Percentiles rank a stretch among this genome's conserved stretches.
Conservation (phyloP, 2,329 filamentous ascomycete species). For the Colletotrichum navitas region DNA sequence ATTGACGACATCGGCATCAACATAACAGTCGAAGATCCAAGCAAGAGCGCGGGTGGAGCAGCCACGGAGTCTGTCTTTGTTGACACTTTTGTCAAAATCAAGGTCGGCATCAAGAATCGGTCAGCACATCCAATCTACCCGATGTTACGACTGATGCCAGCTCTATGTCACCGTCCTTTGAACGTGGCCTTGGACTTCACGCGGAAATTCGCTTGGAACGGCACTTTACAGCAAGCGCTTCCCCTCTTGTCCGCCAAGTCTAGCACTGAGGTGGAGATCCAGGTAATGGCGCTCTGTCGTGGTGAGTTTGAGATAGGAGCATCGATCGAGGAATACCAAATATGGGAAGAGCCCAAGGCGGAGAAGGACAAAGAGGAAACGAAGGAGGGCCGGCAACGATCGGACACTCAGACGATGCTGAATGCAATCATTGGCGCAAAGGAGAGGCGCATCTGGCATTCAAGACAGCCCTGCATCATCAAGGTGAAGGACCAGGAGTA, state of each 20-base stretch:
- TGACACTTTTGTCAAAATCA: constrained; percentile 78
- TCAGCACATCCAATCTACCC: constrained; percentile 76
- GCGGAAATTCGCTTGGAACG: constrained; percentile 87
- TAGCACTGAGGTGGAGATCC: constrained; percentile 72
- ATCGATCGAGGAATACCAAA: constrained; percentile 82
- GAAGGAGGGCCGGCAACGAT: constrained; percentile 55
- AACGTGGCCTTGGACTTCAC: constrained; percentile 84
- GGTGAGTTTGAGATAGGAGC: constrained; percentile 87
- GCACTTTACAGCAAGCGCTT: constrained; percentile 81
- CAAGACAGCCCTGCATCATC: constrained; percentile 68
- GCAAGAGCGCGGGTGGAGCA: constrained; percentile 34
- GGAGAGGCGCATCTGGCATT: constrained; percentile 75
- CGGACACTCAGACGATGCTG: constrained; percentile 69
- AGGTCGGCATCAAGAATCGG: constrained; percentile 80
- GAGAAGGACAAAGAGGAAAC: constrained; percentile 49
- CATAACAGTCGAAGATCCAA: constrained; percentile 63
- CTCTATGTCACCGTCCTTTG: constrained; percentile 78
- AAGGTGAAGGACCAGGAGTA: constrained; percentile 61
- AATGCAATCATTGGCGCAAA: constrained; percentile 69
- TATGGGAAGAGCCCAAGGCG: constrained; percentile 56
- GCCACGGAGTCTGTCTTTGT: constrained; percentile 52
- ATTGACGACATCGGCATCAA: constrained; percentile 82
- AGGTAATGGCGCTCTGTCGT: constrained; percentile 80
- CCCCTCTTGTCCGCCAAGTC: constrained; percentile 71
- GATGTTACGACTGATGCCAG: constrained; percentile 81